Base-by-base conservation (phyloP, 2,329 filamentous ascomycete species). In the Paraphaeosphaeria minitans region DNA sequence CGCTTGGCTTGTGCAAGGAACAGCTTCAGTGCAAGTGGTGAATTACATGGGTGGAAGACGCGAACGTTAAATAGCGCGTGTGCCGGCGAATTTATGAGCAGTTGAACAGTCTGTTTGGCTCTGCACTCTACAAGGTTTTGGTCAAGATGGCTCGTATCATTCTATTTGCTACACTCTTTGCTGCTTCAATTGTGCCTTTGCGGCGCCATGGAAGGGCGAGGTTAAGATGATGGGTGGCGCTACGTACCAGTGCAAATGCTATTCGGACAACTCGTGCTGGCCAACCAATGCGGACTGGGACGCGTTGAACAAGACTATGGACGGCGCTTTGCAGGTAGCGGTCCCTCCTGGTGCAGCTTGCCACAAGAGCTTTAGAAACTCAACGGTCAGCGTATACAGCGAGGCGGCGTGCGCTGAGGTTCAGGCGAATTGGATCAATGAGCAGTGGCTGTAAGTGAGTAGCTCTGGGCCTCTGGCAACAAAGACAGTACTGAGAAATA, bases 221-320 rank as follows among this genome's bases (percentile, higher is more conserved):
- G 58, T 66, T 19, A 72, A 68, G 57, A 63, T 66, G 37, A 60
- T 66, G 4, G 61, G 66, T 39, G 67, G 69, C 14, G 53, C 61
- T 4, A 61, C 61, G 3, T 75, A 74, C 37, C 63, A 72, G 29
- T 76, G 73, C 63, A 76, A 76, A 56, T 76, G 73, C 59, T 76
- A 75, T 58, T 69, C 68, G 0, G 71, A 75, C 53, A 71, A 75
- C 49, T 54, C 67, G 0, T 75, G 73, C 60, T 76, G 72, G 70
- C 73, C 73, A 2, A 67, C 64, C 3, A 61, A 55, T 29, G 53
- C 54, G 1, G 68, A 72, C 22, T 76, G 72, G 72, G 56, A 47
- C 1, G 56, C 55, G 7, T 60, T 76, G 42, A 76, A 76, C 55
- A 68, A 49, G 41, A 74, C 72, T 9, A 67, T 75, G 14, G 60